Base-by-base conservation (phyloP, 768 basidiomycete genomes). In the Paxillus involutus region DNA sequence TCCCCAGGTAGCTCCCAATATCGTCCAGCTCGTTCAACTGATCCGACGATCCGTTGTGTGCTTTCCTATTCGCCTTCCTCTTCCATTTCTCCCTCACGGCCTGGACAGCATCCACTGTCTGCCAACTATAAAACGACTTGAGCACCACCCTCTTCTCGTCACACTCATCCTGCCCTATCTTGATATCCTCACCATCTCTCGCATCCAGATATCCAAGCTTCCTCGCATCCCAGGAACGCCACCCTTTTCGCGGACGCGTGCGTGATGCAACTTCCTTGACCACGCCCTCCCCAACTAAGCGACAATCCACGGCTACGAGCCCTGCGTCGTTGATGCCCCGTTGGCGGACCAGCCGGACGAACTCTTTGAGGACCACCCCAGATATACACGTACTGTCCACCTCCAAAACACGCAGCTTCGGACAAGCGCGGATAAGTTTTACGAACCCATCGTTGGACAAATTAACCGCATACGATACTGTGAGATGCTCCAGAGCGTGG, bases 41-140 rank as follows among this genome's bases (percentile, higher is more conserved):
- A 71, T 59, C 66, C 16, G 56, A 60, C 41, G 67, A 71, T 49
- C 71, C 76, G 12, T 26, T 80, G 44, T 68, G 73, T 4, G 68
- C 70, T 51, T 81, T 73, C 64, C 77, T 75, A 49, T 74, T 72
- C 41, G 76, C 61, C 69, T 83, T 89, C 59, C 78, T 66, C 71
- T 81, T 89, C 53, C 82, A 78, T 58, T 82, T 76, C 76, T 86
- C 86, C 64, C 88, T 77, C 49, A 77, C 80, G 33, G 77, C 73
- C 54, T 78, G 77, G 45, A 92, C 90, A 0, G 84, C 82, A 65
- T 93, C 91, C 36, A 94, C 90, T 10, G 81, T 87, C 75, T 92
- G 88, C 88, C 89, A 91, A 46, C 86, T 84, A 69, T 89, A 87
- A 68, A 92, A 94, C 24, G 87, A 84, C 80, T 92, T 92, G 59